These are phyloP conservation scores for Hemileia vastatrix DNA, from an alignment of 1,284 basidiomycete genomes.

Conservation along the genomic window DNA sequence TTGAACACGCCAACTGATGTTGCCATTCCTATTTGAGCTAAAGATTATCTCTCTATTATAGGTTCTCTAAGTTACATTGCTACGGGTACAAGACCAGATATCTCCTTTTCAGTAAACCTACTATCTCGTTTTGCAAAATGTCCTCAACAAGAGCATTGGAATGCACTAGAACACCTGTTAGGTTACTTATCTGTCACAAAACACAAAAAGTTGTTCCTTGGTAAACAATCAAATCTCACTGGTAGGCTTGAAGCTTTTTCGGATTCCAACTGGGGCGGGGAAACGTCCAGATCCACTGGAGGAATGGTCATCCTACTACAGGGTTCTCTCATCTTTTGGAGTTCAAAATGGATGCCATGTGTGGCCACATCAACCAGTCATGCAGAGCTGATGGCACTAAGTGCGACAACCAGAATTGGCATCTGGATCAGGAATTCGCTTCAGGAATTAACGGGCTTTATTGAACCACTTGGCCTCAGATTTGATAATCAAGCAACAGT, in stretches of 20 bases:
- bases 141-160: conserved; percentile 1
- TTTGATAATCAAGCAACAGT: neutral
- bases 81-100: neutral
- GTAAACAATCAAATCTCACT: too few relatives aligned
- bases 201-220: too few relatives aligned
- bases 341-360: neutral
- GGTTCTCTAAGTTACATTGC: too few relatives aligned
- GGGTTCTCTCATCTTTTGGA: neutral
- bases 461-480: neutral
- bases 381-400: conserved; percentile 6
- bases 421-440: conserved; percentile 4
- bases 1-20: neutral
- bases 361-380: conserved; percentile 3
- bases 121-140: neutral
- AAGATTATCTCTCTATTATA: too few relatives aligned
- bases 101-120: neutral
- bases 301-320: neutral
- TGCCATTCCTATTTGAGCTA: neutral
- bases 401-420: neutral
- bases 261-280: conserved; percentile 4
- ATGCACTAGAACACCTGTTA: neutral
- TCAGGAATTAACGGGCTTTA: neutral
- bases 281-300: neutral
- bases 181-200: neutral
- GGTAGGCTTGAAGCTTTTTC: neutral